Evolutionary conservation across 345 rosid genomes (phyloP).

Genomic region (Lagerstroemia speciosa): DNA sequence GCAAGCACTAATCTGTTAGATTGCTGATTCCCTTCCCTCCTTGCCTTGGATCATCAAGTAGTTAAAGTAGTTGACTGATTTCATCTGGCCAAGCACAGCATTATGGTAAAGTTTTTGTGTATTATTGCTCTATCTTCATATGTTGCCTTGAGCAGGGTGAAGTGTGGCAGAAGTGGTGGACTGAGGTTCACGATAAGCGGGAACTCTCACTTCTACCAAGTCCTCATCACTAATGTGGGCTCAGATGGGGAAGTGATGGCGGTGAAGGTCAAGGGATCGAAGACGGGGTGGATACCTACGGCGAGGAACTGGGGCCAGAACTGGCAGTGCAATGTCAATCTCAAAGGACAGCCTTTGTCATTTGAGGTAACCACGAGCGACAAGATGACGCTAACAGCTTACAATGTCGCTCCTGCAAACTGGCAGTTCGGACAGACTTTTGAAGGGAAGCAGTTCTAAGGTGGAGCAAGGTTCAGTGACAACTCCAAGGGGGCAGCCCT

Average conservation of each 20-base stretch:
- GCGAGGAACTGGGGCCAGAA: slow-evolving; percentile 96
- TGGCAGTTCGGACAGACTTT: slow-evolving; percentile 85
- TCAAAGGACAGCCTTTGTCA: slow-evolving; percentile 74
- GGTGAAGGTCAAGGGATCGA: slow-evolving; percentile 82
- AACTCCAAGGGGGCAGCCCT: neutral
- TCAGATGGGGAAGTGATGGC: slow-evolving; percentile 71
- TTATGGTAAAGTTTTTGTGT: neutral
- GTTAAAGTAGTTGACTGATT: neutral
- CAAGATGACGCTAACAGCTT: slow-evolving; percentile 58
- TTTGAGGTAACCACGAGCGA: slow-evolving; percentile 68
- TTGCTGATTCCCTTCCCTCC: neutral
- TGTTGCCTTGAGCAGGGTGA: slow-evolving; percentile 36
- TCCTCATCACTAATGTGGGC: slow-evolving; percentile 72
- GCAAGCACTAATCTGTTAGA: neutral
- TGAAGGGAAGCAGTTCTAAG: slow-evolving; percentile 70
- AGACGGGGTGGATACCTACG: slow-evolving; percentile 90
- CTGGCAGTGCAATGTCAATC: slow-evolving; percentile 65
- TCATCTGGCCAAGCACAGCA: no score
- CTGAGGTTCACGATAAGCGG: slow-evolving; percentile 72
- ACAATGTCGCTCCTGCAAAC: slow-evolving; percentile 66
- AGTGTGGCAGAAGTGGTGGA: slow-evolving; percentile 61
- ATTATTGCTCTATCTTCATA: neutral
- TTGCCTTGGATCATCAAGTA: neutral
- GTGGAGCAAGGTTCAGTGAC: neutral
- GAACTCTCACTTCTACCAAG: slow-evolving; percentile 57